phyloP scores from a whole-genome alignment of 176 grass and related monocot species.

The Triticum turgidum region DNA sequence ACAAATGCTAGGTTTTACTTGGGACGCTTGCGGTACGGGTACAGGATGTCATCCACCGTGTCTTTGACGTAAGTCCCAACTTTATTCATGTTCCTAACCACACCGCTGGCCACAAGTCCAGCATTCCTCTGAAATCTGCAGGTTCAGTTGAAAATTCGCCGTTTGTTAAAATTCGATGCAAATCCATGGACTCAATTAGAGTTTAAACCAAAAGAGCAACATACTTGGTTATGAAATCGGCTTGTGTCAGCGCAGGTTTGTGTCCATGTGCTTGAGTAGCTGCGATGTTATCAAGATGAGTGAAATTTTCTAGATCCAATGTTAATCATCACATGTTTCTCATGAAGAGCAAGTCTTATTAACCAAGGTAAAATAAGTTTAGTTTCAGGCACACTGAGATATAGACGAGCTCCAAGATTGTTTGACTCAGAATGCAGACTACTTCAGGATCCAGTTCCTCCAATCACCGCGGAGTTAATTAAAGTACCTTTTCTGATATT shows the following conservation, averaged over 20 bases:
- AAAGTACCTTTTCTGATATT: not conserved
- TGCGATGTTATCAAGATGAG: conserved; percentile 34
- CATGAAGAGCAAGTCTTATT: not conserved
- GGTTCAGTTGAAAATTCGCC: not conserved
- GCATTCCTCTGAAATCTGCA: conserved; percentile 84
- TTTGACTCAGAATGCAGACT: not conserved
- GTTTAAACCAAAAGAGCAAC: conserved; percentile 35
- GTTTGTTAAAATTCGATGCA: not conserved
- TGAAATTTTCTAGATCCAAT: conserved; percentile 6
- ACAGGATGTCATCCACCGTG: conserved; percentile 69
- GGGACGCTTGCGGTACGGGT: conserved; percentile 73
- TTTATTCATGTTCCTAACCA: conserved; percentile 75
- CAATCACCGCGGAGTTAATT: not conserved
- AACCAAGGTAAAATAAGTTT: not conserved
- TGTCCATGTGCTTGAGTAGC: conserved; percentile 26
- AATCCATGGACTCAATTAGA: not conserved
- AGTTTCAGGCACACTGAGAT: not conserved
- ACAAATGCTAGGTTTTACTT: conserved; percentile 50
- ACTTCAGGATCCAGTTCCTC: not conserved
- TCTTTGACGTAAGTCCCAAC: conserved; percentile 80
- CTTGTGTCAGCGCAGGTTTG: conserved; percentile 53
- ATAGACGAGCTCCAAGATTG: not conserved
- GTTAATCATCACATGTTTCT: not conserved
- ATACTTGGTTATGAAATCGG: conserved; percentile 66
- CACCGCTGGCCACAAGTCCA: conserved; percentile 78